These are phyloP conservation scores for Euphorbia pulcherrima DNA, from an alignment of 345 rosid genomes.

Conservation along the genomic window DNA sequence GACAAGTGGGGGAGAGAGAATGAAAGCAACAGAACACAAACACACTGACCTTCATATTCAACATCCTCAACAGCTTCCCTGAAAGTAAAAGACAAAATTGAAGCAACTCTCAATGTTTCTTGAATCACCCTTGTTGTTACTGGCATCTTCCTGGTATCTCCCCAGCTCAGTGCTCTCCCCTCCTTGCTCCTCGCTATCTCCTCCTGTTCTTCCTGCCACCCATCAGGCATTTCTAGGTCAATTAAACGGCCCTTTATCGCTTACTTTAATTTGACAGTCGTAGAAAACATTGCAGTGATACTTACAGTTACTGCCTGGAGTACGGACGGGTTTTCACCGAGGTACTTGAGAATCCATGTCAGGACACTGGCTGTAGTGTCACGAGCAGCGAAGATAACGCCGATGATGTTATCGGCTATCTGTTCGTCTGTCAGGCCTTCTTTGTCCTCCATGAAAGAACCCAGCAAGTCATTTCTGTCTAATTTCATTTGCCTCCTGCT, in stretches of 20 bases:
- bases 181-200: constrained; percentile 41
- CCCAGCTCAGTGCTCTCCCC: constrained; percentile 47
- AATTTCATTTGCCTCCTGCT: constrained; percentile 43
- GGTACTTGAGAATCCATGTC: constrained; percentile 85
- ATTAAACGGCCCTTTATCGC: not conserved
- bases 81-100: constrained; percentile 79
- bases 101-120: constrained; percentile 78
- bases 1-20: not conserved
- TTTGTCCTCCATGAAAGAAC: constrained; percentile 72
- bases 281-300: not conserved
- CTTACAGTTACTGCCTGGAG: constrained; percentile 78
- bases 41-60: constrained; percentile 57
- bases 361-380: constrained; percentile 84
- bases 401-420: constrained; percentile 81
- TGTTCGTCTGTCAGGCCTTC: constrained; percentile 69
- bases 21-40: too few relatives aligned
- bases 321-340: constrained; percentile 59
- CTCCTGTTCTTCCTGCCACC: constrained; percentile 67
- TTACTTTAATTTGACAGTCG: not conserved
- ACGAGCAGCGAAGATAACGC: constrained; percentile 83
- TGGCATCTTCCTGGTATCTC: constrained; percentile 72
- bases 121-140: constrained; percentile 72
- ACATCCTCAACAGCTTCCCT: constrained; percentile 92
- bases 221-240: constrained; percentile 13
- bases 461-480: constrained; percentile 56